Evolutionary conservation across 345 rosid species (phyloP).

Genomic region (Eucalyptus curtisii): DNA sequence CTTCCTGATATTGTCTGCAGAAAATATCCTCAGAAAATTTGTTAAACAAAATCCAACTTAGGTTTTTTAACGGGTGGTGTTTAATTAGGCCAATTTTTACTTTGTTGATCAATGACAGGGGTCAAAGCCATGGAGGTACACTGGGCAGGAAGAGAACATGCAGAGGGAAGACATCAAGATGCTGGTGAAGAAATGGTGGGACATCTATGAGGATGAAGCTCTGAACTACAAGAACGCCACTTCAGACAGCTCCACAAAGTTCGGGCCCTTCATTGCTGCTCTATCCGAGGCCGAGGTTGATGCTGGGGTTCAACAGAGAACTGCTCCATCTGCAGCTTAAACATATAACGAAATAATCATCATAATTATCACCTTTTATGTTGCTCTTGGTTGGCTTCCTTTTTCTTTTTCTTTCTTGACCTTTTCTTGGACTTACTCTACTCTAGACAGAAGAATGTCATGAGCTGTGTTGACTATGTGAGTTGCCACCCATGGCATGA

Average conservation of each 20-base stretch:
- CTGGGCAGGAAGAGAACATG: slow-evolving; percentile 73
- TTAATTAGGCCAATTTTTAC: background rate
- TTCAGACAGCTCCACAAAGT: slow-evolving; percentile 8
- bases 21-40: background rate
- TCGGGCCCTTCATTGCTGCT: slow-evolving; percentile 30
- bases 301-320: slow-evolving; percentile 14
- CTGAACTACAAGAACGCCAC: slow-evolving; percentile 27
- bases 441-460: background rate
- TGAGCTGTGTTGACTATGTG: background rate
- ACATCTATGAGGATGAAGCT: slow-evolving; percentile 56
- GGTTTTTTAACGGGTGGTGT: background rate
- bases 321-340: slow-evolving; percentile 70
- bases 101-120: slow-evolving; percentile 24
- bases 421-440: background rate
- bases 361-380: background rate
- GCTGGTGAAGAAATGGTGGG: slow-evolving; percentile 78
- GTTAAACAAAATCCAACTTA: background rate
- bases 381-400: background rate
- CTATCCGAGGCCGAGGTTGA: slow-evolving; percentile 46
- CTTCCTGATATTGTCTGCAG: background rate
- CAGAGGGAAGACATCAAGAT: slow-evolving; percentile 66
- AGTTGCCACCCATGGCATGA: background rate
- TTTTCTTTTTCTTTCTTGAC: background rate
- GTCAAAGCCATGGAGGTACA: slow-evolving; percentile 92
- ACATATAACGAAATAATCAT: background rate